These are phyloP conservation scores for Fragaria nilgerrensis DNA, from an alignment of 306 rosid species.

Conservation along the genomic window DNA sequence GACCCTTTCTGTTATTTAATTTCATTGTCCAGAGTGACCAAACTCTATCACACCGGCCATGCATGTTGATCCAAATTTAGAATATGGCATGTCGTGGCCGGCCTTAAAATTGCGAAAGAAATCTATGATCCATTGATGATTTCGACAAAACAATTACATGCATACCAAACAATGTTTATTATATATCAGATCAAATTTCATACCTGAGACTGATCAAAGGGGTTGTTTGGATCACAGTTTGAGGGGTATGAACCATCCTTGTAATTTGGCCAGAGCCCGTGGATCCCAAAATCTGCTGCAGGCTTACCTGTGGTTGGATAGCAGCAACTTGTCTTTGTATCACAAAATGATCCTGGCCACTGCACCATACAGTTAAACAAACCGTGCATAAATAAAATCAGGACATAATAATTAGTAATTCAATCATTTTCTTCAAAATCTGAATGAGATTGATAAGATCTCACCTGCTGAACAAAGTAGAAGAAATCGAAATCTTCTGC, in stretches of 20 bases:
- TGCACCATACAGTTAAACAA: conserved; percentile 19
- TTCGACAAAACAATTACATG: background rate
- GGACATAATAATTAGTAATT: background rate
- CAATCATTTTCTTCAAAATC: background rate
- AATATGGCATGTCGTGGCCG: background rate
- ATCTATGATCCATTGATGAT: conserved; percentile 1
- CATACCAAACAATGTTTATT: background rate
- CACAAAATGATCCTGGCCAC: conserved; percentile 90
- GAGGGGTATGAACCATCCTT: conserved; percentile 70
- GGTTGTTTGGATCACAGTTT: conserved; percentile 62
- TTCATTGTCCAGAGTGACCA: background rate
- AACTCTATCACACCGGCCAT: background rate
- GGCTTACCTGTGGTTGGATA: conserved; percentile 76
- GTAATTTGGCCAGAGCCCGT: conserved; percentile 78
- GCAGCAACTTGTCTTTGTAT: conserved; percentile 63
- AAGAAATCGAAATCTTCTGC: conserved; percentile 72
- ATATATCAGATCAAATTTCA: background rate
- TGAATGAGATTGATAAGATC: background rate
- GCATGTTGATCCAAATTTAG: background rate
- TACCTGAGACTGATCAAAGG: conserved; percentile 66
- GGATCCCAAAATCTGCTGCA: conserved; percentile 60
- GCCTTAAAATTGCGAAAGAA: background rate
- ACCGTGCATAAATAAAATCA: background rate
- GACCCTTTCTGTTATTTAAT: background rate
- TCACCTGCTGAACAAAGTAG: conserved; percentile 84